Evolutionary conservation across 1,284 basidiomycete species (phyloP), one percentile per base, ranked within the genome.

Genomic region (Porodaedalea pini): DNA sequence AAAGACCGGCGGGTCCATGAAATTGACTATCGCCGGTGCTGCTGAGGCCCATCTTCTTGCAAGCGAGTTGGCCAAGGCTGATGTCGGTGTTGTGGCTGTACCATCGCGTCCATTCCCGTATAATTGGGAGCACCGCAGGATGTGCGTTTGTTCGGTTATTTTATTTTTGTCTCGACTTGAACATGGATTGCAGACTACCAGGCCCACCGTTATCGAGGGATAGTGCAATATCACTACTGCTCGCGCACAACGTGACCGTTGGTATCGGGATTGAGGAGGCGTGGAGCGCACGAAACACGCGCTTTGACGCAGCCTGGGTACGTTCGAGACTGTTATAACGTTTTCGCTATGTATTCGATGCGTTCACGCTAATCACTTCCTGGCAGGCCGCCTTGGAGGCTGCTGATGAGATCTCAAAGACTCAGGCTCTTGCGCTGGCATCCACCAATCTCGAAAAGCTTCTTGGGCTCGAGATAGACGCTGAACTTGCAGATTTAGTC

Each of bases 31-130:
- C 52, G 73, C 81, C 1, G 89, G 91, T 7, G 92, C 77, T 0
- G 70, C 81, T 0, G 93, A 96, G 69, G 83, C 90, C 0, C 80
- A 91, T 68, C 70, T 90, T 4, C 69, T 95, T 31, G 91, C 92
- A 1, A 74, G 82, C 45, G 85, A 94, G 63, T 73, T 97, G 13
- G 87, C 82, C 0, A 72, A 78, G 47, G 85, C 86, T 1, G 72
- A 81, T 31, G 79, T 95, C 10, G 89, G 90, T 15, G 86, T 96
- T 25, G 80, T 97, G 41, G 71, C 94, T 21, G 70, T 76, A 0
- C 80, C 79, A 2, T 69, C 81, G 1, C 73, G 85, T 50, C 76
- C 83, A 0, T 88, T 83, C 76, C 84, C 86, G 0, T 65, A 64
- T 4, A 69, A 66, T 0, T 91, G 85, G 83, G 80, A 88, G 62